Evolutionary conservation across 1,284 basidiomycete genomes (phyloP), one percentile per base, ranked within the genome.

Genomic region (Marasmius oreades): DNA sequence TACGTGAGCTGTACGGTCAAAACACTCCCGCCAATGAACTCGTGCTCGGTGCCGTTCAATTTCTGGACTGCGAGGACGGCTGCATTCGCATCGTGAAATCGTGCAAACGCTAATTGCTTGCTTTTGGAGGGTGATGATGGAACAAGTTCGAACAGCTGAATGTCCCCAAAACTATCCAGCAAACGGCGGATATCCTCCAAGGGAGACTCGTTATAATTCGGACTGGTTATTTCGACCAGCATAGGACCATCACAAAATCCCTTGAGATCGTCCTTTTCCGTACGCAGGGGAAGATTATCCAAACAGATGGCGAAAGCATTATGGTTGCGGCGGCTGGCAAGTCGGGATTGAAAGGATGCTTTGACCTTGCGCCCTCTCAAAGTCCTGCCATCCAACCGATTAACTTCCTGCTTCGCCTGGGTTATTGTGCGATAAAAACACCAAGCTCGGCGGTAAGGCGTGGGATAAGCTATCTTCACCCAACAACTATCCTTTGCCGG

Each of bases 381-480:
- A 8, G 63, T 61, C 28, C 63, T 62, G 1, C 71, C 73, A 53
- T 77, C 59, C 11, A 80, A 63, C 42, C 67, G 66, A n/a, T 57
- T 61, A 14, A 66, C 72, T 53, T 73, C 72, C 8, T 61, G 53
- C 59, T 78, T 79, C 10, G 77, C 77, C 11, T 56, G 52, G 2
- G 69, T 65, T 11, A 79, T 68, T 2, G 65, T 72, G 1, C 66
- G 33, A 59, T 77, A 82, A 58, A 71, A 72, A 16, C 66, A 69
- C 77, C 77, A 81, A 2, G 70, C 77, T 10, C 63, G 64, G 36
- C 64, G 59, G 50, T 63, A 69, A 0, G 78, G 73, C 22, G 72
- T 67, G 26, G 70, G 69, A 77, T 79, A 82, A 33, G 62, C 64
- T 8, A 75, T 45, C 55, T 66, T 71, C 48, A 74, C 61, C 42